phyloP scores from a whole-genome alignment of 2,329 filamentous ascomycete species.

The Xylariaceae sp. region DNA sequence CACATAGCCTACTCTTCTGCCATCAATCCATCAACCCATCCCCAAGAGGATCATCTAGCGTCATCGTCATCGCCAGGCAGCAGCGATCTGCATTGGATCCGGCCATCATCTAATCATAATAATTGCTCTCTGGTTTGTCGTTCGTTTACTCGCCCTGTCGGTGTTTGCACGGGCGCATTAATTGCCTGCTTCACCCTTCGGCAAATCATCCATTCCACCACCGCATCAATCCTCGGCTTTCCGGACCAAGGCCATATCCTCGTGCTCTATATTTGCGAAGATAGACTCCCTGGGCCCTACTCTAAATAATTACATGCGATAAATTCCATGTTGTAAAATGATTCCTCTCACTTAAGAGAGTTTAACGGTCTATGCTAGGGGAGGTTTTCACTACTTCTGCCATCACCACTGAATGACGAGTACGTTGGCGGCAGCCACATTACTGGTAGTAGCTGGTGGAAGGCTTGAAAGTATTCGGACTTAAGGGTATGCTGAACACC shows the following conservation, averaged over 20 bases:
- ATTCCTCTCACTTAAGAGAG: conserved; percentile 30
- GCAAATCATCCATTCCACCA: conserved; percentile 2
- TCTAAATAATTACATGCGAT: conserved; percentile 18
- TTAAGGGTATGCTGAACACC: conserved; percentile 31
- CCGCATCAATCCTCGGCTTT: conserved; percentile 1
- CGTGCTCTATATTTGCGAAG: conserved; percentile 16
- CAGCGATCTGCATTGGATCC: background rate
- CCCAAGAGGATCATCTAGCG: background rate
- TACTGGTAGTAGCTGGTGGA: conserved; percentile 18
- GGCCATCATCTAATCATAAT: background rate
- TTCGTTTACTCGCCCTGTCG: background rate
- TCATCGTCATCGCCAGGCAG: background rate
- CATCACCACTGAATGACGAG: conserved; percentile 16
- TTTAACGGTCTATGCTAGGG: conserved; percentile 22
- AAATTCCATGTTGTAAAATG: conserved; percentile 27
- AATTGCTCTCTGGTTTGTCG: background rate
- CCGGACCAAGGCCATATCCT: conserved; percentile 7
- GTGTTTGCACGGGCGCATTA: no score
- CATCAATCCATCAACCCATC: background rate
- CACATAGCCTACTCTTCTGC: background rate
- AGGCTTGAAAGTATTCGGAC: conserved; percentile 8
- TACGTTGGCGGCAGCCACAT: conserved; percentile 18
- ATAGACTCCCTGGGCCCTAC: conserved; percentile 17
- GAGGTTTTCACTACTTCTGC: conserved; percentile 7
- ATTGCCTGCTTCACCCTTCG: background rate